These are phyloP conservation scores for Solanum phureja DNA, from an alignment of 257 asterid species.

Conservation along the genomic window DNA sequence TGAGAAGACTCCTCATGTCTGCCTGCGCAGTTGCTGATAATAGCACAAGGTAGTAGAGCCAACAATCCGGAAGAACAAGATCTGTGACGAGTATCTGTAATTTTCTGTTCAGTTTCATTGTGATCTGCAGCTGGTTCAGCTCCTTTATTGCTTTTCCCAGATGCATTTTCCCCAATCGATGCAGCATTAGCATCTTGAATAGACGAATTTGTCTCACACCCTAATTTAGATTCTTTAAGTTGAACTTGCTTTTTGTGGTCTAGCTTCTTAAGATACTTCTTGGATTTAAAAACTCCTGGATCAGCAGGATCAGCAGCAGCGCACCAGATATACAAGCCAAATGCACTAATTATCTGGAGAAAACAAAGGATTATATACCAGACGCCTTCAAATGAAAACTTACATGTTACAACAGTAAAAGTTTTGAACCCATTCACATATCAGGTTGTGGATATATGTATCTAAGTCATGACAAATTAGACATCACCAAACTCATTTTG, in stretches of 20 bases:
- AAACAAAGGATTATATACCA: not conserved
- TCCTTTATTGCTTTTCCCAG: conserved; percentile 21
- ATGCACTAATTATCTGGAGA: conserved; percentile 60
- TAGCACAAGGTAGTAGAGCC: conserved; percentile 71
- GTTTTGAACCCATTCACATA: not conserved
- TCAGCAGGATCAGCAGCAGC: conserved; percentile 98
- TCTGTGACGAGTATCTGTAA: conserved; percentile 11
- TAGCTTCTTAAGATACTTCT: conserved; percentile 54
- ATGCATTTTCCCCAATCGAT: conserved; percentile 26
- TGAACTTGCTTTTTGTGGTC: conserved; percentile 31
- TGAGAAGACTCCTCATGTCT: conserved; percentile 50
- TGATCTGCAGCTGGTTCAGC: conserved; percentile 29
- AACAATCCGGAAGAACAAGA: conserved; percentile 22
- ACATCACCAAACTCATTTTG: not conserved
- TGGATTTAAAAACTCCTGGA: conserved; percentile 77
- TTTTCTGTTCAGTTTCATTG: conserved; percentile 19
- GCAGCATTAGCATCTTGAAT: conserved; percentile 40
- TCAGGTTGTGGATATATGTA: not conserved
- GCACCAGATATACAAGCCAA: conserved; percentile 90
- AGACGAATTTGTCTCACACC: conserved; percentile 55
- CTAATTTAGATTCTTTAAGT: conserved; percentile 33
- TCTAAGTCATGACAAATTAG: not conserved
- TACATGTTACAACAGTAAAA: not conserved
- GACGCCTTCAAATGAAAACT: not conserved
- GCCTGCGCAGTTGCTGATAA: conserved; percentile 27